A percentile compares a stretch with the other conserved stretches of the same genome.
These are phyloP conservation scores for Pichia gijzeniarum DNA, from an alignment of 805 yeast genomes.

Conservation along the genomic window DNA sequence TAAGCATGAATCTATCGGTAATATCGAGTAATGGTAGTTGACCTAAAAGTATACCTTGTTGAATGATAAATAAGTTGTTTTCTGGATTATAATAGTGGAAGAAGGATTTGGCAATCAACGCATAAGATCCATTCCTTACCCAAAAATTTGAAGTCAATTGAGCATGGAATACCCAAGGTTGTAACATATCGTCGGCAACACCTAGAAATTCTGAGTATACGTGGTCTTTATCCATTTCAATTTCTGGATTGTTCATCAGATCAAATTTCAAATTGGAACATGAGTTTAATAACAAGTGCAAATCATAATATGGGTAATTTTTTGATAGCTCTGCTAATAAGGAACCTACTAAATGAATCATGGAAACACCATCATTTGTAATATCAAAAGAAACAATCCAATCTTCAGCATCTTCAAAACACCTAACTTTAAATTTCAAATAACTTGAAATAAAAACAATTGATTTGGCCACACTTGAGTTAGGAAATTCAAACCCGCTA, in stretches of 20 bases:
- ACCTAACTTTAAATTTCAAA: conserved; percentile 17
- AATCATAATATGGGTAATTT: conserved; percentile 27
- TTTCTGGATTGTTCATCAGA: background rate
- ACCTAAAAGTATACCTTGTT: conserved; percentile 35
- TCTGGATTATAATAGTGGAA: conserved; percentile 22
- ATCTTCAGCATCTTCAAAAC: background rate
- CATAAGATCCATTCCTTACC: conserved; percentile 62
- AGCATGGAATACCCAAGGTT: conserved; percentile 53
- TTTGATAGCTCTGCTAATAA: conserved; percentile 42
- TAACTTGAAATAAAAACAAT: conserved; percentile 32
- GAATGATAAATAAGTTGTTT: conserved; percentile 42
- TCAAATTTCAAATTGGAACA: conserved; percentile 12
- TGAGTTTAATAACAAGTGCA: conserved; percentile 14
- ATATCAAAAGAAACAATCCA: conserved; percentile 17
- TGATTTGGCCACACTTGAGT: conserved; percentile 27
- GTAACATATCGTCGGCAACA: conserved; percentile 51
- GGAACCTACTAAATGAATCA: conserved; percentile 54
- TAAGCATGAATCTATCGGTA: conserved; percentile 52
- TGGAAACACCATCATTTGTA: conserved; percentile 45
- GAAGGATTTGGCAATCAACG: conserved; percentile 19
- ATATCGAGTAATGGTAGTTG: conserved; percentile 33
- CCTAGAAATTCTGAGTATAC: conserved; percentile 21
- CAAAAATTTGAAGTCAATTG: conserved; percentile 63
- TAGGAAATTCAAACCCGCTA: conserved; percentile 16
- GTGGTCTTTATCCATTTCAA: conserved; percentile 12